phyloP scores from a whole-genome alignment of 176 grass and related monocot genomes.

The Oropetium thomaeum region DNA sequence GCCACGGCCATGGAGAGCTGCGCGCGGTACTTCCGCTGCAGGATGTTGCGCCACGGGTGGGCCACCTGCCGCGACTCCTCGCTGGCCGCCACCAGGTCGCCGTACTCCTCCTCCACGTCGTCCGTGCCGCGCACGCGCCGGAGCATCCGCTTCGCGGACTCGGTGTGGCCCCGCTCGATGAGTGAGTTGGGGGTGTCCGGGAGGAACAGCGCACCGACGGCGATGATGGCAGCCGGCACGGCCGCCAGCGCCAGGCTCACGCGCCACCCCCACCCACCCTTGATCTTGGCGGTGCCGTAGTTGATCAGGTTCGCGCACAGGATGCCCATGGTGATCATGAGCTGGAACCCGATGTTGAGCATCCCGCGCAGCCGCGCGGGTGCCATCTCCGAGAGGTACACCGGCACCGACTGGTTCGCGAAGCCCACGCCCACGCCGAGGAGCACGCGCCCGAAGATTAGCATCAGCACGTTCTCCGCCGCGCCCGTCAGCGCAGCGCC shows the following conservation, averaged over 20 bases:
- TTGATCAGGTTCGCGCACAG: slow-evolving; percentile 80
- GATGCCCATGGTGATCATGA: slow-evolving; percentile 95
- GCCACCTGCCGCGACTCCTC: slow-evolving; percentile 64
- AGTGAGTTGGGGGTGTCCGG: slow-evolving; percentile 95
- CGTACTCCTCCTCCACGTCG: slow-evolving; percentile 76
- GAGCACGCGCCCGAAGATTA: slow-evolving; percentile 90
- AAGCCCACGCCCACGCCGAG: slow-evolving; percentile 94
- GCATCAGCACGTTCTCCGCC: slow-evolving; percentile 58
- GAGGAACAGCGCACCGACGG: slow-evolving; percentile 80
- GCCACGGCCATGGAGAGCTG: slow-evolving; percentile 74
- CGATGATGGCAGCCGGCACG: slow-evolving; percentile 77
- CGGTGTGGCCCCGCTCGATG: slow-evolving; percentile 69
- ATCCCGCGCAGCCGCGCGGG: slow-evolving; percentile 80
- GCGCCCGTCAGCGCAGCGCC: slow-evolving; percentile 77
- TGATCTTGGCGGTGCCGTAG: slow-evolving; percentile 83
- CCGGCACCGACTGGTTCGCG: slow-evolving; percentile 92
- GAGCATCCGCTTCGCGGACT: slow-evolving; percentile 64
- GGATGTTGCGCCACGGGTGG: slow-evolving; percentile 77
- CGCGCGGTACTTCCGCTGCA: slow-evolving; percentile 50
- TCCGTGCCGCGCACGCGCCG: slow-evolving; percentile 81
- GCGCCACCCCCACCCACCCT: slow-evolving; percentile 80
- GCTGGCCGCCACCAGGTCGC: slow-evolving; percentile 69
- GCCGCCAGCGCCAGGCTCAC: slow-evolving; percentile 80
- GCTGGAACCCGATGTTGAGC: slow-evolving; percentile 97
- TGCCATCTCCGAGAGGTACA: slow-evolving; percentile 97